Evolutionary conservation across 1,139 yeast genomes (phyloP), one percentile per base, ranked within the genome.

Genomic region (Saccharomycopsis hybrid): DNA sequence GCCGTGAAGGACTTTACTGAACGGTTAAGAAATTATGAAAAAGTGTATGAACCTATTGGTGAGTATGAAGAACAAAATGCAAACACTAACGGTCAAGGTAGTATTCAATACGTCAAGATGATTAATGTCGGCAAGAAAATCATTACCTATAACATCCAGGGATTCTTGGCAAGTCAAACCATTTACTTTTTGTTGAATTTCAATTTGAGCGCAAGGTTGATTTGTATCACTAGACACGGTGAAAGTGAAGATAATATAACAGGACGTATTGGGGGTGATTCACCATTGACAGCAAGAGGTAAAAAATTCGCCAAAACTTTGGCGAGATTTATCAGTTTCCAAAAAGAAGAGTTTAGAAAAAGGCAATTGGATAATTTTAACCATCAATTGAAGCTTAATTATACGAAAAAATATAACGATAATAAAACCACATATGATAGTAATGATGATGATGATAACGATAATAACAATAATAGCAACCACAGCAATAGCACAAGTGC

Each of bases 171-270:
- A 0, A 90, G 97, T 1, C 97, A 92, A 63, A 85, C 96, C 1
- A 88, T 90, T 42, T 90, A 87, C 63, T 92, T 89, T 68, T 69
- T 92, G 56, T 73, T 92, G 57, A 92, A 92, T 64, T 90, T 92
- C 74, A 92, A 92, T 62, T 73, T 92, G 44, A 79, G 86, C 52
- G 95, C 87, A 63, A 77, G 97, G 55, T 95, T 88, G 65, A 89
- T 92, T 47, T 90, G 96, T 94, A 84, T 92, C 56, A 84, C 97
- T 1, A 77, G 97, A 56, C 96, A 90, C 62, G 98, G 97, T 47
- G 98, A 92, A 66, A 80, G 90, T 56, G 76, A 76, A 41, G 96
- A 88, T 63, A 92, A 92, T 64, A 82, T 87, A 32, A 65, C 71
- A 47, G 97, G 97, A 5, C 73, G 80, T 53, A 87, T 92, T 57